Evolutionary conservation across 345 rosid species (phyloP), one percentile per base, ranked within the genome.

Genomic region (Aquilaria yunnanensis): DNA sequence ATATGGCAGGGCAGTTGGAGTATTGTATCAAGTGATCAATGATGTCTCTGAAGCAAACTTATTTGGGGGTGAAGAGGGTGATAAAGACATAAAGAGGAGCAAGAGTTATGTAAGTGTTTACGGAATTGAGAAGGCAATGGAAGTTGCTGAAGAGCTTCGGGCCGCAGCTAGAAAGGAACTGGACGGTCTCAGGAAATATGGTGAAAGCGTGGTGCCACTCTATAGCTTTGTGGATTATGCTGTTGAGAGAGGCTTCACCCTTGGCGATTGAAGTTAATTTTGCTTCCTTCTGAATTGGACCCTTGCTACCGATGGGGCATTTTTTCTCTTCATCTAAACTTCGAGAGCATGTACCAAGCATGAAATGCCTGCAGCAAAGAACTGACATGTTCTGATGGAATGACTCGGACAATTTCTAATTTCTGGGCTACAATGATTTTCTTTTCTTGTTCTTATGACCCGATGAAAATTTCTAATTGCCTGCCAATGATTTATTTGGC

Each of bases 1-100:
- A 65, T 94, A 94, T 41, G 99, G 96, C 14, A 83, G 88, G 77
- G 92, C 95, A 23, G 93, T 90, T 45, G 97, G 96, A 54, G 90
- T 94, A 41, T 63, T 94, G 61, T 90, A 94, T 75, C 88, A 82
- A 66, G 88, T 88, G 43, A 92, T 88, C 10, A 84, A 86, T 57
- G 96, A 93, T 74, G 67, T 93, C 37, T 32, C 73, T 46, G 77
- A 80, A 51, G 82, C 78, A 8, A 74, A 75, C 64, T 34, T 11
- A 16, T 47, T 23, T 62, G 53, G 65, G 51, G 66, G 47, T 0
- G 72, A 34, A 31, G 74, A 59, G 3, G 67, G 41, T 0, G 66
- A 61, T 47, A 71, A 80, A 31, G 67, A 62, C 70, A 74, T 43
- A 69, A 81, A 59, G 73, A 68, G 72, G 51, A 73, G 79, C 66